Base-by-base conservation (phyloP, 176 grass and related monocot genomes). In the Eleusine indica region DNA sequence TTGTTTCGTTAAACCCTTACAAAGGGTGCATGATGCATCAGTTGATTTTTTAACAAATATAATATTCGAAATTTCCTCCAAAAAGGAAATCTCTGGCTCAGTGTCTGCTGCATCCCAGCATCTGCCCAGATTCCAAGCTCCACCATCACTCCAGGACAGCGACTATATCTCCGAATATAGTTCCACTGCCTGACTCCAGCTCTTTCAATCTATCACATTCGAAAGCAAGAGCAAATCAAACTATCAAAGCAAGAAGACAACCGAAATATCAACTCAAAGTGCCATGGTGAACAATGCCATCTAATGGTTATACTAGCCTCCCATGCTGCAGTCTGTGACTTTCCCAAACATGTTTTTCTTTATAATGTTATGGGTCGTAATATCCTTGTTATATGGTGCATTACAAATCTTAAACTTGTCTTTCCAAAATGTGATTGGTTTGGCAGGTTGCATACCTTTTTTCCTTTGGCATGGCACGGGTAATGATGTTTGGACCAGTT, bases 391-490 rank as follows among this genome's bases (percentile, higher is more conserved):
- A 71, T n/a, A 73, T 62, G 58, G 44, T 32, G 32, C 58, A 73
- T 66, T 79, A 80, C n/a, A 44, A 86, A 25, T 80, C 37, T 70
- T 54, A 54, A 86, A 66, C 32, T 35, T 79, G 13, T 29, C 28
- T 80, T 46, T 29, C 42, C 49, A 48, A 37, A 28, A 51, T 61
- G 9, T 49, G 40, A 32, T 61, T 70, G 14, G 54, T 79, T 48
- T 83, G 16, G 21, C 71, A 54, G 41, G 44, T 67, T 75, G 47
- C 62, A 47, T 47, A 47, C 8, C 7, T 47, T 10, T 76, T 39
- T 69, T 57, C 39, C 67, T 77, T 69, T 77, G 38, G 18, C 60
- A 21, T 67, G 22, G 12, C 32, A 13, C 46, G 44, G 51, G 14
- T 56, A 56, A 52, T 52, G 49, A 56, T 56, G 52, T 19, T 56